These are phyloP conservation scores for Soucietia sequanensis DNA, from an alignment of 805 yeast genomes.

Conservation along the genomic window DNA sequence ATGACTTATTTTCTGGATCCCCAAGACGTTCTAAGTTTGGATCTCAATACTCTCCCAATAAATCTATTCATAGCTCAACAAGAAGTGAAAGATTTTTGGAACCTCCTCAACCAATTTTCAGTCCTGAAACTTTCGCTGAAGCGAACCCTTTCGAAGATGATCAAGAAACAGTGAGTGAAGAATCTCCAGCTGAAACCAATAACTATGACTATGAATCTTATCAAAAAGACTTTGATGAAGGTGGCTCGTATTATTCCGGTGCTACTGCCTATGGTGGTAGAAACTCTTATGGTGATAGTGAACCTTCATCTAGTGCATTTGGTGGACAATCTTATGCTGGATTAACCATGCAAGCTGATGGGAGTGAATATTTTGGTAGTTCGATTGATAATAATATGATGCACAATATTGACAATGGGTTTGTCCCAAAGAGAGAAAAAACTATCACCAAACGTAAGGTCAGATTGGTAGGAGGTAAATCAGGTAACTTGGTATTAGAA, in stretches of 20 bases:
- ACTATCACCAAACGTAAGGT: slow-evolving; percentile 71
- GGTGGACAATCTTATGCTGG: slow-evolving; percentile 28
- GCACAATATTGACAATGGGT: slow-evolving; percentile 40
- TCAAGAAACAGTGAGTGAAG: slow-evolving; percentile 33
- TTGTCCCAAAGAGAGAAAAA: slow-evolving; percentile 63
- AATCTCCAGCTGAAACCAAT: slow-evolving; percentile 13
- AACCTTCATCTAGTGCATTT: slow-evolving; percentile 24
- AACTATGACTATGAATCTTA: slow-evolving; percentile 35
- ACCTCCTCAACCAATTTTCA: slow-evolving; percentile 66
- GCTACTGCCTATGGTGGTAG: slow-evolving; percentile 8
- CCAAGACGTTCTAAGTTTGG: slow-evolving; percentile 33
- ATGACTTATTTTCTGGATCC: slow-evolving; percentile 31
- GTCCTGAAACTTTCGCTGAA: slow-evolving; percentile 61
- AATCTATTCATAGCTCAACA: slow-evolving; percentile 29
- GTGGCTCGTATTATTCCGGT: slow-evolving; percentile 32
- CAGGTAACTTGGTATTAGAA: slow-evolving; percentile 85
- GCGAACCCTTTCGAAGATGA: slow-evolving; percentile 40
- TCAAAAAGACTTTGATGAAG: slow-evolving; percentile 33
- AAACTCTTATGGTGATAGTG: background rate
- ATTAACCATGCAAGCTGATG: slow-evolving; percentile 14
- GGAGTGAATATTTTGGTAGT: slow-evolving; percentile 42
- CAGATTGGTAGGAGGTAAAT: slow-evolving; percentile 54
- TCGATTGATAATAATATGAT: slow-evolving; percentile 48
- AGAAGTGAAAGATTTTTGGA: slow-evolving; percentile 53
- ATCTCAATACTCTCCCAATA: slow-evolving; percentile 6